Base-by-base conservation (phyloP, 352 stramenopile species). In the Globisporangium perplexum region DNA sequence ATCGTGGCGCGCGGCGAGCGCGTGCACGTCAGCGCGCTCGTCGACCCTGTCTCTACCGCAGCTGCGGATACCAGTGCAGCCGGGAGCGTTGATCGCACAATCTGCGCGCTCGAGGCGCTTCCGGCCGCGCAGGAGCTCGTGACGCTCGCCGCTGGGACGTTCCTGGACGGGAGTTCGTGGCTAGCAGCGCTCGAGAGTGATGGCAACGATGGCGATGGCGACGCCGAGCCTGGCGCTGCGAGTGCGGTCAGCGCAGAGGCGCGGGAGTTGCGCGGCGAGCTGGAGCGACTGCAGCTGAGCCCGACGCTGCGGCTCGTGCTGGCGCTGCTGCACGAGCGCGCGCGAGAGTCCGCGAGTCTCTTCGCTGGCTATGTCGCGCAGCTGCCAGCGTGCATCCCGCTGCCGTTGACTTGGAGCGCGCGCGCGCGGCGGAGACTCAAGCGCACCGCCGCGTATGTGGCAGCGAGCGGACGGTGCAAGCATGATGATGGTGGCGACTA, bases 331-430 rank as follows among this genome's bases (percentile, higher is more conserved):
- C 44, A 67, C 41, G 79, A 88, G 55, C 55, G 63, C 41, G 62
- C 66, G 1, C 50, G 28, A 42, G 64, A 66, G 22, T 47, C 60
- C 11, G 56, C 63, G 48, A 86, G 79, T 57, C 54, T 48, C 17
- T 85, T 86, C 50, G 22, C 59, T 45, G 74, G 76, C 20, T 90
- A 90, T 63, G 74, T 86, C 44, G 43, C 74, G 47, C 76, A 88
- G 53, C 71, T 90, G 3, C 79, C 76, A 20, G 47, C 43, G 8
- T 28, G 18, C 14, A 72, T 90, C 48, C 63, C 66, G 38, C 53
- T 90, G 54, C 79, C 79, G 15, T 61, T 88, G 33, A 62, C 52
- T 3, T 90, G 79, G 79, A 63, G 43, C 18, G 10, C 44, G 22
- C 45, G 58, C 8, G 38, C 50, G 26, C 69, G 60, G 10, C 50